Evolutionary conservation across 1,284 basidiomycete genomes (phyloP).

Genomic region (Pisolithus thermaeus): DNA sequence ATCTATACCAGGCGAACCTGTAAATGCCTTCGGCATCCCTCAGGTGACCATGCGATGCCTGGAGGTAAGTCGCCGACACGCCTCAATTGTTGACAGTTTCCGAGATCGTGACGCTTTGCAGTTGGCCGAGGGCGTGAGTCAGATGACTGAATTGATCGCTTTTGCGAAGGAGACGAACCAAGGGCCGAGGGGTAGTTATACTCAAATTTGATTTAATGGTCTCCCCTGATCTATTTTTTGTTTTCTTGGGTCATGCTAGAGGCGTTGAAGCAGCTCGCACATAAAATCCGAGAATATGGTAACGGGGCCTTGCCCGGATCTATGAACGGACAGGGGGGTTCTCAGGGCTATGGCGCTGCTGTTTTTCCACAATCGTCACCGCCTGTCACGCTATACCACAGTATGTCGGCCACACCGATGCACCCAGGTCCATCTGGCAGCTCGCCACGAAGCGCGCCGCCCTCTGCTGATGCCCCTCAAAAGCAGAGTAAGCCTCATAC

Average conservation of each 20-base stretch:
- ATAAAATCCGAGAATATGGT: slow-evolving; percentile 25
- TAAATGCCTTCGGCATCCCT: slow-evolving; percentile 79
- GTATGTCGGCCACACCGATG: slow-evolving; percentile 33
- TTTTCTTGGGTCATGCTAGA: slow-evolving; percentile 16
- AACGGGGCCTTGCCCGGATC: background rate
- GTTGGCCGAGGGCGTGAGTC: slow-evolving; percentile 70
- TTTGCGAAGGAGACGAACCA: slow-evolving; percentile 49
- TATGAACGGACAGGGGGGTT: slow-evolving; percentile 15
- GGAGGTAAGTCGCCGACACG: slow-evolving; percentile 43
- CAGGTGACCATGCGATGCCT: slow-evolving; percentile 82
- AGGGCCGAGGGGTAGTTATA: slow-evolving; percentile 59
- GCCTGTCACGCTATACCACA: slow-evolving; percentile 41
- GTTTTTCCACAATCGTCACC: slow-evolving; percentile 14
- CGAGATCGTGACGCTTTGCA: background rate
- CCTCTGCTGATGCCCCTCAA: slow-evolving; percentile 44
- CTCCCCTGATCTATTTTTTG: slow-evolving; percentile 16
- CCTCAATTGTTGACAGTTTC: slow-evolving; percentile 4
- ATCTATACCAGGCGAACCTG: slow-evolving; percentile 66
- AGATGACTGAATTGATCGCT: slow-evolving; percentile 68
- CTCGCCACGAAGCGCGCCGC: slow-evolving; percentile 44
- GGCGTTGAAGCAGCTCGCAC: slow-evolving; percentile 28
- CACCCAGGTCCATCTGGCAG: slow-evolving; percentile 31
- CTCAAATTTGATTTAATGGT: slow-evolving; percentile 25
- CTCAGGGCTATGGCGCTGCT: slow-evolving; percentile 16
- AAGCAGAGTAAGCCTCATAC: slow-evolving; percentile 51